phyloP scores from a whole-genome alignment of 1,139 yeast genomes.

The Zygosaccharomyces sapae region DNA sequence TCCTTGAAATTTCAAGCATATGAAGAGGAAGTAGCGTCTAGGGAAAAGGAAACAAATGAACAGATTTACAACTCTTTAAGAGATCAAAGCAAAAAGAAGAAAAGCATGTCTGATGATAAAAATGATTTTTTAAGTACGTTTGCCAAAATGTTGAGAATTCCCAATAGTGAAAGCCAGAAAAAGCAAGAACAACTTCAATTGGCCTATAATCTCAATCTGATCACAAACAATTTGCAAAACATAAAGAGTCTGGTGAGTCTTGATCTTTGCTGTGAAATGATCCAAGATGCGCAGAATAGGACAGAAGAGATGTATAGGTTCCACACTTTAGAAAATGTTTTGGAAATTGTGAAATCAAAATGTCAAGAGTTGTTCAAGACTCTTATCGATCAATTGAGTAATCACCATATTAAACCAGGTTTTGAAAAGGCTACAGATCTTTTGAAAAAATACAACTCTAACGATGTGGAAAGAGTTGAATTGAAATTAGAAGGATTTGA shows the following conservation, averaged over 20 bases:
- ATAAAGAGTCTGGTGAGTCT: constrained; percentile 44
- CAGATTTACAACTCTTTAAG: constrained; percentile 24
- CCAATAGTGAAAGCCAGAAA: constrained; percentile 42
- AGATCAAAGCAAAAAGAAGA: constrained; percentile 22
- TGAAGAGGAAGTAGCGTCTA: constrained; percentile 33
- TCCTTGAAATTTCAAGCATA: constrained; percentile 37
- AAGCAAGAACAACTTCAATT: constrained; percentile 45
- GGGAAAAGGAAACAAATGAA: constrained; percentile 28
- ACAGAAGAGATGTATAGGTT: constrained; percentile 39
- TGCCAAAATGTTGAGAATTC: constrained; percentile 52
- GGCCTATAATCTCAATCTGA: constrained; percentile 51
- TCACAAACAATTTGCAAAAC: constrained; percentile 42
- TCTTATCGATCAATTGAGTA: constrained; percentile 61
- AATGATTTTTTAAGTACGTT: constrained; percentile 50
- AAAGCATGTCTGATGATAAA: constrained; percentile 34
- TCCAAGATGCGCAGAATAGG: constrained; percentile 42
- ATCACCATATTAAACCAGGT: constrained; percentile 71
- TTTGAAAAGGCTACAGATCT: constrained; percentile 74
- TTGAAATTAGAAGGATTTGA: constrained; percentile 28
- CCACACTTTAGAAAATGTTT: constrained; percentile 23
- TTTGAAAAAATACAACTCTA: constrained; percentile 68
- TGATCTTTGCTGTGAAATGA: constrained; percentile 43
- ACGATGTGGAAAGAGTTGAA: constrained; percentile 39
- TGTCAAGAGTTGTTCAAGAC: constrained; percentile 55
- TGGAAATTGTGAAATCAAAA: constrained; percentile 41